Conservation (phyloP, 2,329 filamentous ascomycete species). For the Furcasterigmium furcatum region DNA sequence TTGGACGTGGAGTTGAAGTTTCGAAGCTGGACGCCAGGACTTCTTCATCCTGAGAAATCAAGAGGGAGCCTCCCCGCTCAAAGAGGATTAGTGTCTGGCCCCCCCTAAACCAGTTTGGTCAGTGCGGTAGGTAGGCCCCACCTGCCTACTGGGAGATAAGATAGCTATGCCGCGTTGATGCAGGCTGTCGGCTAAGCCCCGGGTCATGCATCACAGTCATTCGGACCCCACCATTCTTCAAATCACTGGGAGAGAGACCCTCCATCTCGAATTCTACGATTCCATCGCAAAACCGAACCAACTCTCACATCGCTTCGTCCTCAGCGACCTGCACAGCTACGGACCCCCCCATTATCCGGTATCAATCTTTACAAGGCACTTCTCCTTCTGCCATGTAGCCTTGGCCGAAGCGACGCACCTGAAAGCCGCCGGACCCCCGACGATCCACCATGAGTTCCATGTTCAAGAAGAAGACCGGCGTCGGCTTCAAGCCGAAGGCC, state of each 20-base stretch:
- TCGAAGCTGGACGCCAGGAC: conserved; percentile 34
- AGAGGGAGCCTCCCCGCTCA: conserved; percentile 26
- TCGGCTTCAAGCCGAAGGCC: conserved; percentile 69
- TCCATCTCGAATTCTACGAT: background rate
- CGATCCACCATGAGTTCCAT: conserved; percentile 59
- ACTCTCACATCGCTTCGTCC: background rate
- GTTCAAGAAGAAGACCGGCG: conserved; percentile 62
- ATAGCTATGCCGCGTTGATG: too few relatives aligned
- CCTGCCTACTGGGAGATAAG: too few relatives aligned
- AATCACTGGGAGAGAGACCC: too few relatives aligned
- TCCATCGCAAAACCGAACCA: conserved; percentile 12
- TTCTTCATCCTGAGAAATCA: conserved; percentile 23
- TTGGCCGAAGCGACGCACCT: too few relatives aligned
- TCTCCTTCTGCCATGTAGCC: background rate
- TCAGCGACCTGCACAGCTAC: too few relatives aligned
- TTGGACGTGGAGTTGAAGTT: conserved; percentile 19
- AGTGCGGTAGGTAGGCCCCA: conserved; percentile 12
- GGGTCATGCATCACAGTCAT: conserved; percentile 8
- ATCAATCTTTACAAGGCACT: too few relatives aligned
- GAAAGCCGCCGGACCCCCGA: too few relatives aligned
- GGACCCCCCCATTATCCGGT: too few relatives aligned
- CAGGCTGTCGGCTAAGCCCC: conserved; percentile 27
- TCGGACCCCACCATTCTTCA: background rate
- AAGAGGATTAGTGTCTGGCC: conserved; percentile 32
- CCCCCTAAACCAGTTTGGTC: too few relatives aligned